Evolutionary conservation across 176 grass and related monocot genomes (phyloP).

Genomic region (Bolboschoenus planiculmis): DNA sequence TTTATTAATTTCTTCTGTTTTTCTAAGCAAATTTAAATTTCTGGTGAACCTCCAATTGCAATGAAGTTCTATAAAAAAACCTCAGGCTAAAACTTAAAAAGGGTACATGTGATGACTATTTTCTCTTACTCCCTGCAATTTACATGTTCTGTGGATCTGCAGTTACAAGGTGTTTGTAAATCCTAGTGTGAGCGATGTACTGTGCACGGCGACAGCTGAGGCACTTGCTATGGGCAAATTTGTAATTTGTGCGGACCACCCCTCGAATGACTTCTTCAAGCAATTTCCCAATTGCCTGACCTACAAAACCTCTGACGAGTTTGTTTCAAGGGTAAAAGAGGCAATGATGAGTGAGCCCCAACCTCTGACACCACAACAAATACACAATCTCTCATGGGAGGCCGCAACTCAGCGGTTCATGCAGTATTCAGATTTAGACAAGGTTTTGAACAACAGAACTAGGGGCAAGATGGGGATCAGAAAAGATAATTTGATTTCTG

Average conservation of each 20-base stretch:
- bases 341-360: constrained; percentile 63
- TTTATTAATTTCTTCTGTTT: neutral
- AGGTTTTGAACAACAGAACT: constrained; percentile 49
- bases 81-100: neutral
- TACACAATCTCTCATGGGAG: constrained; percentile 78
- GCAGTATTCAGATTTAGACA: constrained; percentile 71
- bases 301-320: constrained; percentile 74
- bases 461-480: constrained; percentile 31
- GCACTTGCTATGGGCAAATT: constrained; percentile 95
- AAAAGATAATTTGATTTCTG: constrained; percentile 13
- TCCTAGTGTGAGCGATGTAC: constrained; percentile 81
- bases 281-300: constrained; percentile 92
- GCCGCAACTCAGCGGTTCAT: constrained; percentile 88
- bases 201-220: constrained; percentile 88
- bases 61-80: neutral
- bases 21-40: neutral
- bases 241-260: constrained; percentile 92
- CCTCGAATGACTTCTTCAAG: constrained; percentile 87
- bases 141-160: neutral
- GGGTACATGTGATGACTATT: neutral
- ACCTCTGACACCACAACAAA: constrained; percentile 64
- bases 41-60: neutral
- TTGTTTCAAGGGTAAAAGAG: constrained; percentile 57
- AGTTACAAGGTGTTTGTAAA: constrained; percentile 97
- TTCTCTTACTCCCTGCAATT: neutral